Evolutionary conservation across 805 yeast genomes (phyloP), one percentile per base, ranked within the genome.

Genomic region (Torulaspora microellipsoides): DNA sequence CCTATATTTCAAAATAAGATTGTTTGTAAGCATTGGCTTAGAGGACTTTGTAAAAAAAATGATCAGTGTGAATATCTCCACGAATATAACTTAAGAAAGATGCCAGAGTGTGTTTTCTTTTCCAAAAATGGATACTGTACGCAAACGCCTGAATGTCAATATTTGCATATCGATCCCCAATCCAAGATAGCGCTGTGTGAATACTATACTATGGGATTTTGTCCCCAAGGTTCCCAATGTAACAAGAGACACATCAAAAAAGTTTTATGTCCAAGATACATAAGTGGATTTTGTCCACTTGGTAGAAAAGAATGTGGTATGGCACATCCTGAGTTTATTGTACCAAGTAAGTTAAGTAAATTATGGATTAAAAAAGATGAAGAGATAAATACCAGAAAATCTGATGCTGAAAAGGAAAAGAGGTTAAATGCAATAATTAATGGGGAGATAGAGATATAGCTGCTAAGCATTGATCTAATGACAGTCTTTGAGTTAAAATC

Each of bases 21-120:
- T 42, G 99, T 93, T 4, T 93, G 99, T 64, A 91, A 93, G 72
- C 97, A 93, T 70, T 93, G 99, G 99, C 77, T 93, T 29, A 77
- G 97, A 52, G 99, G 99, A 0, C 75, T 93, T 29, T 93, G 99
- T 67, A 93, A 93, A 68, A 91, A 91, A 71, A 95, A 95, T 39
- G 95, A 89, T 54, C 87, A 86, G 53, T 93, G 99, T 66, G 99
- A 93, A 69, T 93, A 87, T 58, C 68, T 93, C 35, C 99, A 93
- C 66, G 99, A 93, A 62, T 90, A 90, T 60, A 91, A 93, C 59
- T 68, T 93, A 55, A 74, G 95, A 47, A 88, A 86, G 66, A 91
- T 93, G 95, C 98, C 98, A 3, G 99, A 93, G 64, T 93, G 99
- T 64, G 77, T 88, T 17, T 86, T 87, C 64, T 91, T 78, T 64